Evolutionary conservation across 345 rosid species (phyloP), one percentile per base, ranked within the genome.

Genomic region (Syzygium aqueum): DNA sequence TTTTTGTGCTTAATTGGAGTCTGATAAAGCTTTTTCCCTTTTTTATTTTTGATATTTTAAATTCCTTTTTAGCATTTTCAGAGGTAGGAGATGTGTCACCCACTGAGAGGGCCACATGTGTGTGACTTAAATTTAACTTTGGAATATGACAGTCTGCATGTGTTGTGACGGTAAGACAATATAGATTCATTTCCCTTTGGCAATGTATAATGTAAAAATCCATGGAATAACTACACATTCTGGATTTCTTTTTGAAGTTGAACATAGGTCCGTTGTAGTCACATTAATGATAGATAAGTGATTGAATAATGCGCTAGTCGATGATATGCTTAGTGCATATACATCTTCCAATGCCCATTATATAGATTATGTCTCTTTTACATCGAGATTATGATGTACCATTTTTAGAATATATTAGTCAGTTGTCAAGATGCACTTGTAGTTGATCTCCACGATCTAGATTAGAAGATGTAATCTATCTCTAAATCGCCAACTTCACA

Each of bases 291-390:
- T 4, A 65, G 23, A 30, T 3, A 43, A 65, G 22, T 30, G 30
- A 16, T 9, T 30, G 6, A 30, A 65, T 65, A 28, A 65, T 17
- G 30, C 8, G 40, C 13, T 1, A 61, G 9, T 2, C 15, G 5
- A 61, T 28, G 4, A n/a, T 15, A 65, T 3, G 3, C 43, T 16
- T 1, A 0, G 16, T 65, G 11, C 43, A 65, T 16, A 8, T 28
- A 3, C 9, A 15, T 65, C 11, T 15, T 30, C 1, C 77, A 0
- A 3, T 30, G 1, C 5, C 19, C 1, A 65, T 65, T 30, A 8
- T 22, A 53, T 19, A 21, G 23, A 17, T 53, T 53, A 5, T 1
- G 17, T 16, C 54, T 52, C 54, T 52, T 15, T 52, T 21, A 16
- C 54, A 16, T 52, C 54, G 21, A 53, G 57, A 53, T 19, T 53